Base-by-base conservation (phyloP, 2,329 filamentous ascomycete species). In the Beauveria rudraprayagi region DNA sequence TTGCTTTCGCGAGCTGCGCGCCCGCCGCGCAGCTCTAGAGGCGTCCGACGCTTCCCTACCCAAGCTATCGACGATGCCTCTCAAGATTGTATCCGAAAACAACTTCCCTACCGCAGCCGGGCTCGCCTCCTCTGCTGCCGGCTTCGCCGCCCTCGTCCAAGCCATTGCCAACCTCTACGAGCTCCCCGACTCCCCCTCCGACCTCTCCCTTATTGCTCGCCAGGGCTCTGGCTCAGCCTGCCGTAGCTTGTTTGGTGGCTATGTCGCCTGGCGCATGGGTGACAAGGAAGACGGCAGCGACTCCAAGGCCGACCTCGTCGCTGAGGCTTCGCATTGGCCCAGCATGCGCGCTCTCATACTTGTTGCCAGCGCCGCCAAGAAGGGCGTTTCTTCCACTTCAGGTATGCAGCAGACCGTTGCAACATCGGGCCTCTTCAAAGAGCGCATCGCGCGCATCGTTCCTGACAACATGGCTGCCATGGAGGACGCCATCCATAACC, bases 81-180 rank as follows among this genome's bases (percentile, higher is more conserved):
- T 99, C 64, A 89, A 88, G 68, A 88, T 99, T 66, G 92, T 97
- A 61, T 94, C 90, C 61, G 90, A 94, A 79, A 99, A 99, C 83
- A 99, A 99, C 83, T 99, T 99, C 82, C 94, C 94, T 65, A 99
- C 94, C 2, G 94, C 94, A 28, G 94, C 94, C 5, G 94, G 94
- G 7, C 86, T 99, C 17, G 87, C 87, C 4, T 88, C 84, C 19
- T 89, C 86, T 0, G 87, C 86, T 1, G 86, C 86, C 1, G 86
- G 86, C 5, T 88, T 89, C 65, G 86, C 86, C 3, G 86, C 86
- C 22, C 77, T 89, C 6, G 86, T 97, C 22, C 85, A 92, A 62
- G 92, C 91, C 65, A 91, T 99, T 68, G 94, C 94, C 41, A 84
- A 97, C 73, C 84, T 99, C 46, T 99, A 97, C 78, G 82, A 90